Conservation (phyloP, 2,329 filamentous ascomycete genomes). For the Stachybotrys chlorohalonatus region DNA sequence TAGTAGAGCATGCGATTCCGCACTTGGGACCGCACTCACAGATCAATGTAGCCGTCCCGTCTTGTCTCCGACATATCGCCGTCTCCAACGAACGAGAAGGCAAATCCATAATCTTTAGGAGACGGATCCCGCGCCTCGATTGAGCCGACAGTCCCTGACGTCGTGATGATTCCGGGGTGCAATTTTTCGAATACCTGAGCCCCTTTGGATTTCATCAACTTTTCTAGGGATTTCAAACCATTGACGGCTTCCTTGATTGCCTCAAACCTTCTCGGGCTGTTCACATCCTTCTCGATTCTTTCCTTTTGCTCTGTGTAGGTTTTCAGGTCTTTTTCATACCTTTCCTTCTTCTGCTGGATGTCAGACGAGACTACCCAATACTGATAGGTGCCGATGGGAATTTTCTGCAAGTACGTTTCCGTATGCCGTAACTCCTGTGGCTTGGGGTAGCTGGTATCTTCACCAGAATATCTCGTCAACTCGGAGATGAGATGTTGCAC, state of each 20-base stretch:
- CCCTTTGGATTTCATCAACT: slow-evolving; percentile 42
- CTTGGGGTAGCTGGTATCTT: slow-evolving; percentile 6
- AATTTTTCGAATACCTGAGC: slow-evolving; percentile 61
- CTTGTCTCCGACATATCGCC: slow-evolving; percentile 47
- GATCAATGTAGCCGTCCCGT: slow-evolving; percentile 49
- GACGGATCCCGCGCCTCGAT: slow-evolving; percentile 7
- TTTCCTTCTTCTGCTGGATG: slow-evolving; percentile 21
- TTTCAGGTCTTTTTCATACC: slow-evolving; percentile 21
- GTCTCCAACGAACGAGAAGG: slow-evolving; percentile 42
- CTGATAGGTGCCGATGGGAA: slow-evolving; percentile 49
- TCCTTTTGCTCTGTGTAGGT: slow-evolving; percentile 14
- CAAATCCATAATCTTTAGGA: slow-evolving; percentile 33
- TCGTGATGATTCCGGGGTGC: slow-evolving; percentile 39
- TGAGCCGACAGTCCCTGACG: not conserved
- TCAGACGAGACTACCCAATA: slow-evolving; percentile 41
- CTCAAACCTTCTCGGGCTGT: slow-evolving; percentile 34
- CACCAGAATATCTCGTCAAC: slow-evolving; percentile 34
- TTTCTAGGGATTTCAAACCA: slow-evolving; percentile 47
- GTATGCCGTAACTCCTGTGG: slow-evolving; percentile 24
- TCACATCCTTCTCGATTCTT: not conserved
- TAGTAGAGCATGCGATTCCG: not conserved
- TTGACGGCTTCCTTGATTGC: slow-evolving; percentile 42
- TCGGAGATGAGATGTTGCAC: slow-evolving; percentile 42
- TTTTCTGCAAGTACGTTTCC: slow-evolving; percentile 43
- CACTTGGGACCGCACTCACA: slow-evolving; percentile 37